Conservation (phyloP, 768 basidiomycete species). For the Fistulinella prunicolor region DNA sequence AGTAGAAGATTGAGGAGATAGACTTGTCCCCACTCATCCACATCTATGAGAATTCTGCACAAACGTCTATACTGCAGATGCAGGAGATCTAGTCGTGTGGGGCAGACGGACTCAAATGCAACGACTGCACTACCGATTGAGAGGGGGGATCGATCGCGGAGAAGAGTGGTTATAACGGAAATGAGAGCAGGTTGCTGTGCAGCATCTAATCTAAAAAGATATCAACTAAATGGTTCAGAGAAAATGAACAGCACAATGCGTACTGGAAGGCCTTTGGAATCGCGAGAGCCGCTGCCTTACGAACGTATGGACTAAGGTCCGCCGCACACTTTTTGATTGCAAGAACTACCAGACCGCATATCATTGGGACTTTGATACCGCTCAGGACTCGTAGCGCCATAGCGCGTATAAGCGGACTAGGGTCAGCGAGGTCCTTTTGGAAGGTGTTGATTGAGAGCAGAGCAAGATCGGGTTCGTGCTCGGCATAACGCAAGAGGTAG, state of each 20-base stretch:
- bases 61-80: conserved; percentile 86
- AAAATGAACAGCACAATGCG: conserved; percentile 26
- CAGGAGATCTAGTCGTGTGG: conserved; percentile 80
- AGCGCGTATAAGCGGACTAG: conserved; percentile 90
- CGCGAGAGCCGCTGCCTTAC: conserved; percentile 89
- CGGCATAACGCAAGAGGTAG: conserved; percentile 92
- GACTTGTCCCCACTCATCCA: conserved; percentile 96
- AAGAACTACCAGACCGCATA: conserved; percentile 78
- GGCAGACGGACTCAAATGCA: conserved; percentile 87
- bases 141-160: conserved; percentile 77
- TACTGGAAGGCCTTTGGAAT: conserved; percentile 83
- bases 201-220: conserved; percentile 61
- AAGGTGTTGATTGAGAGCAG: conserved; percentile 97
- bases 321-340: conserved; percentile 91
- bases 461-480: conserved; percentile 91
- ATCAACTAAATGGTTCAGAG: background rate
- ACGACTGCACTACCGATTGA: conserved; percentile 83
- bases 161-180: conserved; percentile 58
- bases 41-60: conserved; percentile 81
- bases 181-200: conserved; percentile 71
- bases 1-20: conserved; percentile 73
- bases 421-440: conserved; percentile 91
- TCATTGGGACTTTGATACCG: conserved; percentile 87
- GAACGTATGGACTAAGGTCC: conserved; percentile 91
- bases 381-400: conserved; percentile 94